phyloP scores from a whole-genome alignment of 768 basidiomycete genomes.

The Mycena vitilis region DNA sequence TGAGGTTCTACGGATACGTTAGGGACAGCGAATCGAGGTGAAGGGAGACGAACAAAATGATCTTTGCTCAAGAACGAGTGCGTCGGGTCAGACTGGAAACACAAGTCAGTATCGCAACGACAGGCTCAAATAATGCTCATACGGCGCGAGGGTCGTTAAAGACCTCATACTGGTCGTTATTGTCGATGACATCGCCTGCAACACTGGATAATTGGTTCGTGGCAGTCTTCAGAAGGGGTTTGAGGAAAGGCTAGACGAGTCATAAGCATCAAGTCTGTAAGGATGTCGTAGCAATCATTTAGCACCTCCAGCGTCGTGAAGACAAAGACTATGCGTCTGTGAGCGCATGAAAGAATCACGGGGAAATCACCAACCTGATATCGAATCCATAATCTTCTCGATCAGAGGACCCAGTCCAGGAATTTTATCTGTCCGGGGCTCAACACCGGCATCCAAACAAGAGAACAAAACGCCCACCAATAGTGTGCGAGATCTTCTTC shows the following conservation, averaged over 20 bases:
- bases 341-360: conserved; percentile 7
- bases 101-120: not conserved
- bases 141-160: conserved; percentile 88
- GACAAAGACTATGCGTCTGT: conserved; percentile 88
- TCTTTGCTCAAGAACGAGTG: conserved; percentile 92
- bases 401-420: conserved; percentile 81
- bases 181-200: conserved; percentile 83
- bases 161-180: conserved; percentile 86
- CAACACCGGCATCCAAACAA: not conserved
- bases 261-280: not conserved
- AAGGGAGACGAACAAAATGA: conserved; percentile 73
- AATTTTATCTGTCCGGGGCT: conserved; percentile 70
- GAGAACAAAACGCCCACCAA: conserved; percentile 55
- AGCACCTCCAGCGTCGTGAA: conserved; percentile 89
- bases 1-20: conserved; percentile 65
- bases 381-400: conserved; percentile 82
- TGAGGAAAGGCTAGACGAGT: conserved; percentile 73
- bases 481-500: conserved; percentile 83
- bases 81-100: conserved; percentile 81
- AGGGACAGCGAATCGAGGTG: conserved; percentile 6
- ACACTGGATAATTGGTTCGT: conserved; percentile 70
- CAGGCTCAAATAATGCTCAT: conserved; percentile 34
- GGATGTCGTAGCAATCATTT: not conserved
- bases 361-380: conserved; percentile 69
- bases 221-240: conserved; percentile 79